Percentiles rank a stretch among this genome's conserved stretches.
phyloP scores from a whole-genome alignment of 345 rosid genomes.

The Acer yangbiense region DNA sequence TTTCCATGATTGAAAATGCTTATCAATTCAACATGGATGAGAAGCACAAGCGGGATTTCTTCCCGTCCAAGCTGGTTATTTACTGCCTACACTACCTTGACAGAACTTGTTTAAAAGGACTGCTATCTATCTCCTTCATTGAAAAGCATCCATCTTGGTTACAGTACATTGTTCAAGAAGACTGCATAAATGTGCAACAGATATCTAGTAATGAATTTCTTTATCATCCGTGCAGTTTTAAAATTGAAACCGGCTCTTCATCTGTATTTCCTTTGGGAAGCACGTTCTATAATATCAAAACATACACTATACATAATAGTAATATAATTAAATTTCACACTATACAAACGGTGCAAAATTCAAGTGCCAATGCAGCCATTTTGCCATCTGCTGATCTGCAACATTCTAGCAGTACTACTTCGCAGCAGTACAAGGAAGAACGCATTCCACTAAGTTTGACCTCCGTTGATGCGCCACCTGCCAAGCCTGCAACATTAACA shows the following conservation, averaged over 20 bases:
- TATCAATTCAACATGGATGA: too few relatives aligned
- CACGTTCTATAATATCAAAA: neutral
- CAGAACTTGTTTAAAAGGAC: too few relatives aligned
- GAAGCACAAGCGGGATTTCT: too few relatives aligned
- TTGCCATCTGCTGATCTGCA: neutral
- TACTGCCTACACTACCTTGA: too few relatives aligned
- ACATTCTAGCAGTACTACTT: conserved; percentile 21
- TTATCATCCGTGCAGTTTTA: neutral
- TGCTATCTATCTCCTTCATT: neutral
- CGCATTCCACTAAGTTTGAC: conserved; percentile 48
- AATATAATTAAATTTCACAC: neutral
- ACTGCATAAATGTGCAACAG: neutral
- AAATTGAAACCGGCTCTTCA: neutral
- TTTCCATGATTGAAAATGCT: too few relatives aligned
- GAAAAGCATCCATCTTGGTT: neutral
- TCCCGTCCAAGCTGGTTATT: too few relatives aligned
- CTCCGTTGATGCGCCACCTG: conserved; percentile 39
- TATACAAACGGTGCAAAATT: neutral
- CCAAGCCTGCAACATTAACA: conserved; percentile 49
- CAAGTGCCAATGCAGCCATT: neutral
- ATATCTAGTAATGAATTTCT: too few relatives aligned
- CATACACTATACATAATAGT: conserved; percentile 1
- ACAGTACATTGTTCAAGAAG: neutral
- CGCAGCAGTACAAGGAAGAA: conserved; percentile 55
- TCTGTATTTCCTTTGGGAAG: neutral